These are phyloP conservation scores for Schwanniomyces vanrijiae DNA, from an alignment of 805 yeast genomes.

Conservation along the genomic window DNA sequence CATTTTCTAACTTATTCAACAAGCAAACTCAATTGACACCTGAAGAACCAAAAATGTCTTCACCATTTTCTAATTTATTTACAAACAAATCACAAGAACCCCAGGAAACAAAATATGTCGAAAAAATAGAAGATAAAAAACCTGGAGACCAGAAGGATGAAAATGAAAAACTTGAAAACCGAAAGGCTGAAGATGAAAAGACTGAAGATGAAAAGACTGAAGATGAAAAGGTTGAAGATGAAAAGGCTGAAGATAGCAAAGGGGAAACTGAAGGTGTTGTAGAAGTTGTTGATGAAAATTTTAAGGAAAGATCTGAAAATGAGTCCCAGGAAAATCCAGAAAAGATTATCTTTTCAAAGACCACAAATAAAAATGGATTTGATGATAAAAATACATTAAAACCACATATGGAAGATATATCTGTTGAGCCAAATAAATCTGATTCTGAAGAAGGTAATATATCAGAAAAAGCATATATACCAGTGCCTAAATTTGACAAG, in stretches of 20 bases:
- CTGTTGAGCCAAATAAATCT: not conserved
- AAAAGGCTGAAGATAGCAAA: not conserved
- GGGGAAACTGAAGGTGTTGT: no score
- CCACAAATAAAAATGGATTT: no score
- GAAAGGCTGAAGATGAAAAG: not conserved
- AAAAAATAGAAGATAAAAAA: not conserved
- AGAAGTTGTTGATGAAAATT: not conserved
- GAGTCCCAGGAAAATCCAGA: not conserved
- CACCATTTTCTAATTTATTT: not conserved
- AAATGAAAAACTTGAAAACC: not conserved
- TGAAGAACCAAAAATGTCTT: not conserved
- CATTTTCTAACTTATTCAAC: not conserved
- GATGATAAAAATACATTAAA: not conserved
- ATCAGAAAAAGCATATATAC: no score
- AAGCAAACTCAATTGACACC: no score
- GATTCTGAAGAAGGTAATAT: not conserved
- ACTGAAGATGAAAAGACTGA: not conserved
- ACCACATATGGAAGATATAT: not conserved
- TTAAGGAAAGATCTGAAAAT: not conserved
- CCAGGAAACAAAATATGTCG: not conserved
- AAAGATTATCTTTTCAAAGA: not conserved
- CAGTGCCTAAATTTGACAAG: not conserved
- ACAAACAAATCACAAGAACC: no score
- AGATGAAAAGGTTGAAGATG: not conserved
- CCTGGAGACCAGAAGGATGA: constrained; percentile 2